phyloP scores from a whole-genome alignment of 345 rosid genomes.

The Cardamine occulta region DNA sequence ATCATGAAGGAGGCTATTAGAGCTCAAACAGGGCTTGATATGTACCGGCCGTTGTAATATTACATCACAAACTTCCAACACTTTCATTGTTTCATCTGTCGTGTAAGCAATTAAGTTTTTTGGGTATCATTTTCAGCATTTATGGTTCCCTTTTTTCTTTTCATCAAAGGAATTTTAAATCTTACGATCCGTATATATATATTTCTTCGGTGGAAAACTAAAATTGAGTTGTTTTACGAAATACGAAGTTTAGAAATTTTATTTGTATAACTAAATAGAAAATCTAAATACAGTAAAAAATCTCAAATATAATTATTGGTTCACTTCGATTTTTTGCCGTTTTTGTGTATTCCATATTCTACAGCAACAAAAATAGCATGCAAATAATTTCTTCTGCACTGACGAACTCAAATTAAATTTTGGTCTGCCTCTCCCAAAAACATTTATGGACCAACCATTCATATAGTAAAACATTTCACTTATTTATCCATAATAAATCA shows the following conservation, averaged over 20 bases:
- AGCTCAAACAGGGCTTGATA: constrained; percentile 22
- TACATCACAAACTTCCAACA: constrained; percentile 39
- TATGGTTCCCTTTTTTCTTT: background rate
- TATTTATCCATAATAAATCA: background rate
- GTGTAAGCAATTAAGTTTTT: constrained; percentile 33
- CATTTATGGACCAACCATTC: background rate
- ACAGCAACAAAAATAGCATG: constrained; percentile 2
- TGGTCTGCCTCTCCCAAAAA: constrained; percentile 2
- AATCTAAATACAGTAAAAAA: background rate
- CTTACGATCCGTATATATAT: background rate
- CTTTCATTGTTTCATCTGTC: constrained; percentile 31
- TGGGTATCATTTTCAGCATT: constrained; percentile 35
- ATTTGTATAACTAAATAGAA: background rate
- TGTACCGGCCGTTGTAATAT: constrained; percentile 14
- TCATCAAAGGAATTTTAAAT: background rate
- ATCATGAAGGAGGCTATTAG: background rate
- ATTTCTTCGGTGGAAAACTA: background rate
- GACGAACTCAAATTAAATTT: background rate
- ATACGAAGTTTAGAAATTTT: background rate
- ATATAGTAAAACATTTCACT: background rate
- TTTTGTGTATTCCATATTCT: background rate
- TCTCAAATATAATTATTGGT: background rate
- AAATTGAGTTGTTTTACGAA: background rate
- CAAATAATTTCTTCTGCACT: background rate
- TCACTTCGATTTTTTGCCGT: background rate